These are phyloP conservation scores for Globisporangium mamillatum DNA, from an alignment of 352 stramenopile species.

Conservation along the genomic window DNA sequence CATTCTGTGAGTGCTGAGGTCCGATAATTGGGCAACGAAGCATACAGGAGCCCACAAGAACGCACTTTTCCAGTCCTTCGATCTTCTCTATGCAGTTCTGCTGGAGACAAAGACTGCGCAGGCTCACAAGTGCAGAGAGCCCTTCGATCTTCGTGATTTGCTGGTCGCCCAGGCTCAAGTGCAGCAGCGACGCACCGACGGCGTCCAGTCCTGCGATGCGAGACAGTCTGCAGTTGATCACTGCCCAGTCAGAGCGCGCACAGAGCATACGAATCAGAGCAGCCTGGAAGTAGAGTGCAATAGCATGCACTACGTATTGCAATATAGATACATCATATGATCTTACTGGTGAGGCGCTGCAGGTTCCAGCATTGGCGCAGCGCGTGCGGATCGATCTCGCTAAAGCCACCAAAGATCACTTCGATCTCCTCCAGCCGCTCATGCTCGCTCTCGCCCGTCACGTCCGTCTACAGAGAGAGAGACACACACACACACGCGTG, in stretches of 20 bases:
- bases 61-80: conserved; percentile 61
- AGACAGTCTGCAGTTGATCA: conserved; percentile 75
- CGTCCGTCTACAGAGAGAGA: conserved; percentile 34
- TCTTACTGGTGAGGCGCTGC: conserved; percentile 46
- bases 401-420: conserved; percentile 75
- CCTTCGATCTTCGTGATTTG: conserved; percentile 48
- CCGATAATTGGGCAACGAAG: not conserved
- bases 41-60: not conserved
- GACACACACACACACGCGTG: not conserved
- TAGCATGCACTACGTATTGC: not conserved
- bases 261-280: not conserved
- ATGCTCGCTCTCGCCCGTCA: conserved; percentile 61
- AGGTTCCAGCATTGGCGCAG: conserved; percentile 52
- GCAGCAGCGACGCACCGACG: conserved; percentile 61
- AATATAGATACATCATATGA: not conserved
- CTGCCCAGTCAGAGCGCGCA: conserved; percentile 9
- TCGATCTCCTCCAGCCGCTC: conserved; percentile 68
- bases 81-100: conserved; percentile 79
- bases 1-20: not conserved
- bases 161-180: conserved; percentile 81
- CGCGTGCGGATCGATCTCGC: conserved; percentile 38
- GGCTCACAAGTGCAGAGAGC: conserved; percentile 50
- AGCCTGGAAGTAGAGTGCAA: not conserved
- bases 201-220: conserved; percentile 45
- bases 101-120: conserved; percentile 76